These are phyloP conservation scores for Mycena leptocephala DNA, from an alignment of 768 basidiomycete genomes.

Conservation along the genomic window DNA sequence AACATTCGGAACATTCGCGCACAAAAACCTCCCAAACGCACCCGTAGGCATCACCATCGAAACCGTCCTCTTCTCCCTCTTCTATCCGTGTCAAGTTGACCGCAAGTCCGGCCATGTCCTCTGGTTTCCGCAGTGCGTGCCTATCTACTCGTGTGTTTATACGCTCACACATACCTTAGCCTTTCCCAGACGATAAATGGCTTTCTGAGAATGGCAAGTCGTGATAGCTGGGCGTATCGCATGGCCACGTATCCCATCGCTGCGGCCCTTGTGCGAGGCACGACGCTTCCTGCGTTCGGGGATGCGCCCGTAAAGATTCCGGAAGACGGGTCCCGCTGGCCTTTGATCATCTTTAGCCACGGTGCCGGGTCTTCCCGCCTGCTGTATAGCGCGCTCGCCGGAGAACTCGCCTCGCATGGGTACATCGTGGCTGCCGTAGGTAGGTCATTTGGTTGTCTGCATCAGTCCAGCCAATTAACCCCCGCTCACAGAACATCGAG, in stretches of 20 bases:
- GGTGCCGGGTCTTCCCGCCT: slow-evolving; percentile 1
- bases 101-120: background rate
- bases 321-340: background rate
- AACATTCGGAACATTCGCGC: slow-evolving; percentile 3
- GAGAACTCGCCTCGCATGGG: slow-evolving; percentile 7
- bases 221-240: background rate
- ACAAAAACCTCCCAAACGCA: slow-evolving; percentile 5
- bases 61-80: slow-evolving; percentile 2
- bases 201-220: background rate
- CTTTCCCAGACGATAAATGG: background rate
- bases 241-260: background rate
- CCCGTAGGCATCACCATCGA: slow-evolving; percentile 4
- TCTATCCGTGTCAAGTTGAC: background rate
- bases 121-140: slow-evolving; percentile 3
- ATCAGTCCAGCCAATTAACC: background rate
- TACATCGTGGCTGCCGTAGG: slow-evolving; percentile 10
- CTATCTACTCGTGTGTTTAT: background rate
- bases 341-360: slow-evolving; percentile 1
- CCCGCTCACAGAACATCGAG: background rate
- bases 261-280: slow-evolving; percentile 1
- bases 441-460: background rate
- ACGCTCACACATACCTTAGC: background rate
- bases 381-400: background rate
- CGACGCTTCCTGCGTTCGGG: background rate
- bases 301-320: slow-evolving; percentile 2